Evolutionary conservation across 768 basidiomycete species (phyloP).

Genomic region (Chiua virens): DNA sequence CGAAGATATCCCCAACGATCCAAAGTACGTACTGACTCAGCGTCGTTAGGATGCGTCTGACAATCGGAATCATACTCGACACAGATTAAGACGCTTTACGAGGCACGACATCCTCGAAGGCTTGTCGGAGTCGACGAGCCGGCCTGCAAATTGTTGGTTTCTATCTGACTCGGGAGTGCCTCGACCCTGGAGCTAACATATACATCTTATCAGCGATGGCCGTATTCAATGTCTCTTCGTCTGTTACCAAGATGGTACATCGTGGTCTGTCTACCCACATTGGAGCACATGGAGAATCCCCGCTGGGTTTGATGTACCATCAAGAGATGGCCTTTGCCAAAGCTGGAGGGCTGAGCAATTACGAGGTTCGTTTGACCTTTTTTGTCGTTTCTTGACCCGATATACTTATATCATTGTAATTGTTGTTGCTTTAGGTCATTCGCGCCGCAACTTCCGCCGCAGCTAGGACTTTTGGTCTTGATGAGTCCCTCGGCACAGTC

Average conservation of each 20-base stretch:
- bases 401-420: neutral
- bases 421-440: constrained; percentile 45
- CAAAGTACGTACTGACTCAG: constrained; percentile 47
- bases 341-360: constrained; percentile 65
- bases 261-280: constrained; percentile 63
- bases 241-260: constrained; percentile 67
- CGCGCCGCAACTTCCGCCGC: constrained; percentile 68
- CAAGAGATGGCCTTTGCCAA: constrained; percentile 68
- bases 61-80: neutral
- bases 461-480: constrained; percentile 64
- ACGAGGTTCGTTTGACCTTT: constrained; percentile 47
- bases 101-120: constrained; percentile 64
- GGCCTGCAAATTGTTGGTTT: constrained; percentile 57
- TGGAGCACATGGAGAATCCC: constrained; percentile 74
- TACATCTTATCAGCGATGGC: constrained; percentile 47
- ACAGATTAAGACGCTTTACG: constrained; percentile 60
- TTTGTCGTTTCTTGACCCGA: neutral
- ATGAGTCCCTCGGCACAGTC: constrained; percentile 60
- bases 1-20: constrained; percentile 63
- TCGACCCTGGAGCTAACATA: neutral
- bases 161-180: neutral
- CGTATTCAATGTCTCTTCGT: constrained; percentile 67
- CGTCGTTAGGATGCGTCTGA: neutral
- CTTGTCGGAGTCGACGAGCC: constrained; percentile 57
- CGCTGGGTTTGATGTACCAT: constrained; percentile 74